Percentiles rank a stretch among this genome's conserved stretches.
Evolutionary conservation across 2,329 filamentous ascomycete species (phyloP).

Genomic region (Bipolaris sorokiniana): DNA sequence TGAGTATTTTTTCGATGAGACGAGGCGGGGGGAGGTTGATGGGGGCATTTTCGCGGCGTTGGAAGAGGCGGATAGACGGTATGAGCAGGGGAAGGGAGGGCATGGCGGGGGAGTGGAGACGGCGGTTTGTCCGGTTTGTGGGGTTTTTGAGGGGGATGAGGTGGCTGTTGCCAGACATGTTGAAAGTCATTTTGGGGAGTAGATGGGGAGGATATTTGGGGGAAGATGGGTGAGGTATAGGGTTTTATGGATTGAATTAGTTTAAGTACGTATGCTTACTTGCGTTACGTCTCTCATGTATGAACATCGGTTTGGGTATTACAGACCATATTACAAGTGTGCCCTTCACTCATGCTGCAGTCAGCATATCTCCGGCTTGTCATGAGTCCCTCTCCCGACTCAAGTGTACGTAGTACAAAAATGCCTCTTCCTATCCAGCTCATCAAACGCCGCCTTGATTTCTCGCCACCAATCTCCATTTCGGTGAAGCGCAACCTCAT

Average conservation of each 20-base stretch:
- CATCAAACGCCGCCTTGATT: neutral
- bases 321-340: no score
- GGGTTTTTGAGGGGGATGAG: conserved; percentile 70
- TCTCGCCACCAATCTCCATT: neutral
- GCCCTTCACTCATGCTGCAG: no score
- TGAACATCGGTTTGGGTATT: no score
- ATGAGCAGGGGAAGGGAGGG: conserved; percentile 28
- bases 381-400: neutral
- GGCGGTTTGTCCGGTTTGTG: conserved; percentile 68
- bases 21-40: conserved; percentile 11
- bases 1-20: conserved; percentile 41
- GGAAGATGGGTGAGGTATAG: neutral
- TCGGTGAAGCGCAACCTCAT: conserved; percentile 9
- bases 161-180: conserved; percentile 72
- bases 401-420: neutral
- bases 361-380: no score
- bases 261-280: neutral
- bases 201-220: neutral
- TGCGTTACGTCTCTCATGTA: neutral
- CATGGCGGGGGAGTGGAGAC: conserved; percentile 27
- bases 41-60: conserved; percentile 31
- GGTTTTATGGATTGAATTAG: neutral
- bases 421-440: neutral
- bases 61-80: conserved; percentile 35
- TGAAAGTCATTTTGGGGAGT: conserved; percentile 59